Percentiles rank a stretch among this genome's conserved stretches.
phyloP scores from a whole-genome alignment of 179 eudicot species.

The Gypsophila paniculata region DNA sequence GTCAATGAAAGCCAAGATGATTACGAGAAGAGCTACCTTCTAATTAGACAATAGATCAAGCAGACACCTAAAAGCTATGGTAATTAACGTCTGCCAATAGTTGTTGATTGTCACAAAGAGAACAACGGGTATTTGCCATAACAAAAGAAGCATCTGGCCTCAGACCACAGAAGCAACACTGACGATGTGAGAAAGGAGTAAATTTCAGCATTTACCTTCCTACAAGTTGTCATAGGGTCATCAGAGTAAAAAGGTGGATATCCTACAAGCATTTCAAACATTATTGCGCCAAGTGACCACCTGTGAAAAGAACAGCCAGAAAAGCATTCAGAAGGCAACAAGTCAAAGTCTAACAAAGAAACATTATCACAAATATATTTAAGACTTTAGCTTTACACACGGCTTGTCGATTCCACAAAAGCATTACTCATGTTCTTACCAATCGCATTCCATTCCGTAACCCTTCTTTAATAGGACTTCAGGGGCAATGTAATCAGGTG shows the following conservation, averaged over 20 bases:
- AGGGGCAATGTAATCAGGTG: conserved; percentile 97
- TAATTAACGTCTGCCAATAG: neutral
- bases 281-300: conserved; percentile 98
- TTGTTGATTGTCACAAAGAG: neutral
- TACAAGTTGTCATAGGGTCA: conserved; percentile 94
- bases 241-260: conserved; percentile 97
- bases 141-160: conserved; percentile 4
- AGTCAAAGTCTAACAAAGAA: neutral
- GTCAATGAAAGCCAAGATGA: neutral
- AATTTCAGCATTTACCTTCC: conserved; percentile 55
- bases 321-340: conserved; percentile 14
- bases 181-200: conserved; percentile 8
- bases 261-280: conserved; percentile 95
- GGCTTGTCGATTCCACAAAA: neutral
- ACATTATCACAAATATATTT: neutral
- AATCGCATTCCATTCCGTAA: conserved; percentile 91
- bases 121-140: neutral
- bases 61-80: neutral
- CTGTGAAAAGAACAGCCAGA: conserved; percentile 31
- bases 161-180: conserved; percentile 2
- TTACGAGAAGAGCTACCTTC: neutral
- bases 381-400: neutral
- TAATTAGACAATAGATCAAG: conserved; percentile 11
- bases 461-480: conserved; percentile 92
- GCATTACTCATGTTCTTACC: conserved; percentile 44